phyloP scores from a whole-genome alignment of 805 yeast species.

The Candida nemodendra region DNA sequence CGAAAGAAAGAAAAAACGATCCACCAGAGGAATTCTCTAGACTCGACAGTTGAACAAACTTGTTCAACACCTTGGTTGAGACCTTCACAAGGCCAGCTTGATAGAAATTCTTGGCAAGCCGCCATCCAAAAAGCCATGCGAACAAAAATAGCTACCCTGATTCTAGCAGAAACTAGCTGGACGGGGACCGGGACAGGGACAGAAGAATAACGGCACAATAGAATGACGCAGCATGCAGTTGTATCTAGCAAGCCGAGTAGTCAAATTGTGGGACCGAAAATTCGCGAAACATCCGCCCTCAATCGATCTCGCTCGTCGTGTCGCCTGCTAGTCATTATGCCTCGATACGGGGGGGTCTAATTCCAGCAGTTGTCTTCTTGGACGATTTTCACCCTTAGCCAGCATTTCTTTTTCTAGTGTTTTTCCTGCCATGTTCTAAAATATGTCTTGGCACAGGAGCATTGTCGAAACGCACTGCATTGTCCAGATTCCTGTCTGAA shows the following conservation, averaged over 20 bases:
- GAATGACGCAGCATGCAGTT: too few relatives aligned
- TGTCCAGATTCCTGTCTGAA: too few relatives aligned
- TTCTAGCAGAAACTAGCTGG: background rate
- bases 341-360: too few relatives aligned
- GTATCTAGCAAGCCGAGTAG: too few relatives aligned
- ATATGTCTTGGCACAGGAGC: background rate
- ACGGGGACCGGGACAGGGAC: conserved; percentile 1
- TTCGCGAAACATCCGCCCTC: too few relatives aligned
- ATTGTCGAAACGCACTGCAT: background rate
- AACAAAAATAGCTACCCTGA: conserved; percentile 3
- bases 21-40: background rate
- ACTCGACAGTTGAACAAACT: background rate
- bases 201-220: conserved; percentile 2
- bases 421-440: background rate
- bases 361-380: too few relatives aligned
- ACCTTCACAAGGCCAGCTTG: conserved; percentile 6
- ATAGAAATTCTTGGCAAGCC: conserved; percentile 11
- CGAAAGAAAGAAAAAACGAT: background rate
- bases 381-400: background rate
- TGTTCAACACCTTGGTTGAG: conserved; percentile 4
- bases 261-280: too few relatives aligned
- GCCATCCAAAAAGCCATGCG: conserved; percentile 8
- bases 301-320: too few relatives aligned
- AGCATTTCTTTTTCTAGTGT: background rate
- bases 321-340: too few relatives aligned